Percentiles rank a stretch among this genome's conserved stretches.
Conservation (phyloP, 768 basidiomycete genomes). For the Boletales sp. region DNA sequence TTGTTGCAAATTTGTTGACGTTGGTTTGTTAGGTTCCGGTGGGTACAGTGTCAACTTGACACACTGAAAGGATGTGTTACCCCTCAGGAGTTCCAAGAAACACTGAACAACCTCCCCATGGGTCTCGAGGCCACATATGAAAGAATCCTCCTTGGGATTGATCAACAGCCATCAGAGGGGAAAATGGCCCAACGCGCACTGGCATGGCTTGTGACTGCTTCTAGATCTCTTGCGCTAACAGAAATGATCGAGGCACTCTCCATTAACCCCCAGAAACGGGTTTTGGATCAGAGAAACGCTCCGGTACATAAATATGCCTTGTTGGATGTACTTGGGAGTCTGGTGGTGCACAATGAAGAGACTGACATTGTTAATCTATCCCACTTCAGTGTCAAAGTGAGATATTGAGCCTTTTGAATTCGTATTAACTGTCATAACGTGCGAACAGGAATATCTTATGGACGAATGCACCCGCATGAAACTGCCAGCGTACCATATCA, state of each 20-base stretch:
- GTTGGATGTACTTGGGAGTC: background rate
- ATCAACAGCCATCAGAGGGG: background rate
- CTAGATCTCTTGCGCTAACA: slow-evolving; percentile 1
- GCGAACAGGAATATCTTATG: background rate
- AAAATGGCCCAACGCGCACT: background rate
- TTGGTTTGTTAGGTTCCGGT: background rate
- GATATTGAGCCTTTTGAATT: background rate
- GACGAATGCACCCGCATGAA: background rate
- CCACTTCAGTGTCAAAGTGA: slow-evolving; percentile 1
- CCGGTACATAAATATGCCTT: background rate
- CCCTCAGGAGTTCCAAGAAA: background rate
- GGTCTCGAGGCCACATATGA: slow-evolving; percentile 3
- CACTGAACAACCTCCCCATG: background rate
- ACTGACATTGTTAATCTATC: background rate
- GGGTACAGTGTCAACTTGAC: slow-evolving; percentile 2
- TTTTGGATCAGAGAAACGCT: background rate
- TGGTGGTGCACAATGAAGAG: background rate
- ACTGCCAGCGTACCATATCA: background rate
- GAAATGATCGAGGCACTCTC: slow-evolving; percentile 3
- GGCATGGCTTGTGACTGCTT: background rate
- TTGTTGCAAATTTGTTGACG: background rate
- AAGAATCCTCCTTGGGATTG: background rate
- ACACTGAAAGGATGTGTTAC: background rate
- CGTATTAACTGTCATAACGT: too few species aligned
- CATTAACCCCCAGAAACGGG: background rate